Conservation (phyloP, 805 yeast species). For the Yarrowia sp. region DNA sequence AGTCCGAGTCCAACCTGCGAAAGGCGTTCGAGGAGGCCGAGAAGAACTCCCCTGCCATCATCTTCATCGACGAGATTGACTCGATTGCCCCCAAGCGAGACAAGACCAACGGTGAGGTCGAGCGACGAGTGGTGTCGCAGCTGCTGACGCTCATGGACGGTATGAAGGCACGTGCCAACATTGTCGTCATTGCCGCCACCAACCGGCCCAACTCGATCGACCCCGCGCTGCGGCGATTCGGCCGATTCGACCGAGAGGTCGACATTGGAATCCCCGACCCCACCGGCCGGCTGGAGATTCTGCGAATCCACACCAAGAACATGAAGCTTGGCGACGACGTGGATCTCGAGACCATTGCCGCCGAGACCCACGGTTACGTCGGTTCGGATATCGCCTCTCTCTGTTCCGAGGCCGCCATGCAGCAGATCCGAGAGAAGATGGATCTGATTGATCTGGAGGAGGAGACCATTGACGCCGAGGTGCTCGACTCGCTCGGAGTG, state of each 20-base stretch:
- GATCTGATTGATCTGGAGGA: conserved; percentile 95
- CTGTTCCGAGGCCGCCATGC: conserved; percentile 99
- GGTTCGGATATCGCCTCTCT: conserved; percentile 99
- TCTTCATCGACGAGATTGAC: conserved; percentile 97
- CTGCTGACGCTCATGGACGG: conserved; percentile 98
- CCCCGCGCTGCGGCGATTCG: conserved; percentile 86
- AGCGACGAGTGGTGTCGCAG: conserved; percentile 98
- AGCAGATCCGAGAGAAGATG: conserved; percentile 99
- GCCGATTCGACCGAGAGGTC: conserved; percentile 86
- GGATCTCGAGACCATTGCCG: conserved; percentile 92
- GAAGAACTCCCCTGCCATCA: conserved; percentile 96
- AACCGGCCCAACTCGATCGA: conserved; percentile 86
- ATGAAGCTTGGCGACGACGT: conserved; percentile 97
- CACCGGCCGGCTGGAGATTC: conserved; percentile 84
- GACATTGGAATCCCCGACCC: conserved; percentile 93
- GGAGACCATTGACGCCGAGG: conserved; percentile 97
- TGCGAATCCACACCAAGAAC: conserved; percentile 97
- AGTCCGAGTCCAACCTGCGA: conserved; percentile 94
- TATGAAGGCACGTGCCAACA: conserved; percentile 99
- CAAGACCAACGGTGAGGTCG: conserved; percentile 99
- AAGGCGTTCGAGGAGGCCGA: conserved; percentile 99
- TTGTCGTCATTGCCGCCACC: conserved; percentile 98
- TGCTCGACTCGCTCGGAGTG: conserved; percentile 93
- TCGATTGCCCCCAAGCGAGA: conserved; percentile 99
- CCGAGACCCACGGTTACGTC: conserved; percentile 99